Evolutionary conservation across 495 filamentous ascomycete species (phyloP).

Genomic region (Talaromyces stipitatus): DNA sequence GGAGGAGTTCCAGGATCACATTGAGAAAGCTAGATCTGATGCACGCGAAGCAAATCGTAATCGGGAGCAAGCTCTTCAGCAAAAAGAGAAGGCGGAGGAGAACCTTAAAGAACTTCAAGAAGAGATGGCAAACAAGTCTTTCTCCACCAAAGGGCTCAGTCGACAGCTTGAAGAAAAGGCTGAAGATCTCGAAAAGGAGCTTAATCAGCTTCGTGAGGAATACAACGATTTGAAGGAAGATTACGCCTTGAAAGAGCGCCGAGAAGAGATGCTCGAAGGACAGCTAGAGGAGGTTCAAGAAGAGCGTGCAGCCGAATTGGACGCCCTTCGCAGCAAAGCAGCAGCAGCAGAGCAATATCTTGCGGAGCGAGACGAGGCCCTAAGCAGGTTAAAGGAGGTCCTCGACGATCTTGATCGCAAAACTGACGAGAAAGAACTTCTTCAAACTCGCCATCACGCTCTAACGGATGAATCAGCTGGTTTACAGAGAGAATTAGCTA

Average conservation of each 20-base stretch:
- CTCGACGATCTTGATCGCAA: constrained; percentile 47
- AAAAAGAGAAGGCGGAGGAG: constrained; percentile 44
- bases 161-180: constrained; percentile 68
- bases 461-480: constrained; percentile 59
- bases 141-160: constrained; percentile 67
- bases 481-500: constrained; percentile 56
- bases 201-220: constrained; percentile 52
- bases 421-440: constrained; percentile 61
- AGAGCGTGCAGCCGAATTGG: constrained; percentile 34
- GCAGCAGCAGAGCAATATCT: constrained; percentile 16
- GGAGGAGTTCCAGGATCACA: constrained; percentile 53
- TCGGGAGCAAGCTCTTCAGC: constrained; percentile 52
- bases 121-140: constrained; percentile 71
- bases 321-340: constrained; percentile 27
- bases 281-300: constrained; percentile 34
- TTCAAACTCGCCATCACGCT: constrained; percentile 62
- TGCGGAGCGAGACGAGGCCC: constrained; percentile 29
- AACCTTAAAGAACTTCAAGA: constrained; percentile 57
- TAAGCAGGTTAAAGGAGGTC: constrained; percentile 41
- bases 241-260: constrained; percentile 39
- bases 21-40: constrained; percentile 43
- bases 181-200: constrained; percentile 55
- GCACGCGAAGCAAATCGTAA: constrained; percentile 52
- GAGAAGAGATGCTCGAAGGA: constrained; percentile 31
- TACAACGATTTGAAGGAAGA: constrained; percentile 42